Percentiles rank a stretch among this genome's conserved stretches.
Conservation (phyloP, 148 eudicot species). For the Polygonum aviculare region DNA sequence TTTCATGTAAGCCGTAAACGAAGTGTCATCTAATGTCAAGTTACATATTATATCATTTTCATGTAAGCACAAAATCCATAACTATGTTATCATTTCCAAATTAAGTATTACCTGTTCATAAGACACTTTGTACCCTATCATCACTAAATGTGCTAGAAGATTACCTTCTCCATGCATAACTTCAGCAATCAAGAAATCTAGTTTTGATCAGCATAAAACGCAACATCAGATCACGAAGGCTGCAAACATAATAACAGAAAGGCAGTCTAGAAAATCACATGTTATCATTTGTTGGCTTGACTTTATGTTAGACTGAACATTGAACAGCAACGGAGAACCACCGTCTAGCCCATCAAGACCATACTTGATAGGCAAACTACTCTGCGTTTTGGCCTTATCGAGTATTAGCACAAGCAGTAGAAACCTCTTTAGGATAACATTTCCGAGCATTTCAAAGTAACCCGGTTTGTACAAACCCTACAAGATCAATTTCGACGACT, state of each 20-base stretch:
- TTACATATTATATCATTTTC: not conserved
- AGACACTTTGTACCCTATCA: conserved; percentile 81
- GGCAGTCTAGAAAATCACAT: conserved; percentile 30
- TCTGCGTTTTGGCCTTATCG: conserved; percentile 72
- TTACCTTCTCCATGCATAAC: conserved; percentile 98
- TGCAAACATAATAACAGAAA: conserved; percentile 9
- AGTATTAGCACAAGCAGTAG: conserved; percentile 79
- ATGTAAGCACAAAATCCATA: not conserved
- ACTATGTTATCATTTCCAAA: not conserved
- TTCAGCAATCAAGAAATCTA: conserved; percentile 77
- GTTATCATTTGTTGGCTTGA: conserved; percentile 69
- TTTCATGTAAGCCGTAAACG: not conserved
- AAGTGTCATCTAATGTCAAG: not conserved
- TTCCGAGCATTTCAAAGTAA: conserved; percentile 74
- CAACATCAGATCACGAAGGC: conserved; percentile 13
- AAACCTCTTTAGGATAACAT: conserved; percentile 75
- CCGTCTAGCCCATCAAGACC: conserved; percentile 98
- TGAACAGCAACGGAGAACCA: conserved; percentile 88
- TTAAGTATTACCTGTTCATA: conserved; percentile 55
- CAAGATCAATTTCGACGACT: too few species aligned
- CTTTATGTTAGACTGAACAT: conserved; percentile 47
- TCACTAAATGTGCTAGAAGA: conserved; percentile 75
- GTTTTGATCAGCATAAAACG: conserved; percentile 10
- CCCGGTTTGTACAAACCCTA: conserved; percentile 92
- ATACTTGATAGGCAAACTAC: conserved; percentile 71